phyloP scores from a whole-genome alignment of 441 rosid species.

The Omphalea diandra region DNA sequence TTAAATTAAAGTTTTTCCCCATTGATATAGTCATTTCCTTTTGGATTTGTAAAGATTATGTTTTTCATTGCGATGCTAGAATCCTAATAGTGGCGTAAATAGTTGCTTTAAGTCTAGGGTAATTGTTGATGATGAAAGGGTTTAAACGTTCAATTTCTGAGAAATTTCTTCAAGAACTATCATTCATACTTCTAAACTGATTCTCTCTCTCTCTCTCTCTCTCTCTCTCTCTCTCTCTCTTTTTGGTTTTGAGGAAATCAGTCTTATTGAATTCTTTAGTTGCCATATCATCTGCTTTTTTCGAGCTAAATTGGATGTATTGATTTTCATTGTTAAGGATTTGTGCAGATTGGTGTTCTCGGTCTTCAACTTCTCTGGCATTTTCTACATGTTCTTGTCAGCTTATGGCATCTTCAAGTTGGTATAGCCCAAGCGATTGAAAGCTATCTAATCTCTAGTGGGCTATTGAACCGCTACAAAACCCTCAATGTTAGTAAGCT shows the following conservation, averaged over 20 bases:
- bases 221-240: neutral
- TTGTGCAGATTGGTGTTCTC: conserved; percentile 45
- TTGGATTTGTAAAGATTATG: too few species aligned
- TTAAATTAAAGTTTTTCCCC: too few species aligned
- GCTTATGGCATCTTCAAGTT: conserved; percentile 42
- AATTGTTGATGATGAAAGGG: neutral
- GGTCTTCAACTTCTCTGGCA: conserved; percentile 55
- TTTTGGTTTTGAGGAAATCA: too few species aligned
- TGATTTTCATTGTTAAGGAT: conserved; percentile 26
- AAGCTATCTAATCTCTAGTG: conserved; percentile 57
- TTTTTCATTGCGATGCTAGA: too few species aligned
- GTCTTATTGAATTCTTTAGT: too few species aligned
- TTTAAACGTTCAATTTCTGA: neutral
- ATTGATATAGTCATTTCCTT: too few species aligned
- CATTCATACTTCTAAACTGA: neutral
- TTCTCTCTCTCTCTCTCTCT: neutral
- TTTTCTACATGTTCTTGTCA: conserved; percentile 57
- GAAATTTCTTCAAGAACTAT: neutral
- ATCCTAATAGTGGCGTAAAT: neutral
- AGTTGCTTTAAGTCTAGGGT: neutral
- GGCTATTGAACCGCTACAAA: conserved; percentile 45
- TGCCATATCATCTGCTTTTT: conserved; percentile 4
- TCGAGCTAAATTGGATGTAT: conserved; percentile 14
- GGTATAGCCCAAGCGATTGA: conserved; percentile 39
- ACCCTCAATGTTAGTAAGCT: conserved; percentile 49